Evolutionary conservation across 1,284 basidiomycete genomes (phyloP), one percentile per base, ranked within the genome.

Genomic region (Coniferiporia sulphurascens): DNA sequence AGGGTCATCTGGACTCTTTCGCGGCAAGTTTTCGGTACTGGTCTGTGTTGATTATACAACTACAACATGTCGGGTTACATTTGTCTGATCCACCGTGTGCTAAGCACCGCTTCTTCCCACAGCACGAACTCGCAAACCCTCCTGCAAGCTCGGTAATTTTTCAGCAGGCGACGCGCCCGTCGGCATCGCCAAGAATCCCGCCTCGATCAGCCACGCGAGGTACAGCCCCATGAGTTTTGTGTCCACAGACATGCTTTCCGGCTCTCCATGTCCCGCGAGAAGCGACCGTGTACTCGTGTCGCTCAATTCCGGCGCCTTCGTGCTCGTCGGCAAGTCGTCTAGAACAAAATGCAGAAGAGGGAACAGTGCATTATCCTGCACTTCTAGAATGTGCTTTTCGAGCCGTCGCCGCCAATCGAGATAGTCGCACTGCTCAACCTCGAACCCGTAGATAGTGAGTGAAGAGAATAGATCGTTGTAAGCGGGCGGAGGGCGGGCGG

Each of bases 281-380:
- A 98, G 73, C 4, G 80, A 77, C 50, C 77, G 74, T 10, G 95
- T 95, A 71, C 97, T 96, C 15, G 78, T 71, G 71, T 98, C 94
- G 70, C 97, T 92, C 48, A 99, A 77, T 68, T 93, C 91, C 2
- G 97, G 92, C 1, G 93, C 87, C 76, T 97, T 98, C 53, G 96
- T 99, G 70, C 89, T 93, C 21, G 95, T 97, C 3, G 97, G 97
- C 45, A 99, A 78, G 73, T 99, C 97, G 71, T 98, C 96, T 19
- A 99, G 78, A 19, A 98, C 97, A 68, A 98, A 98, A 75, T 99
- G 95, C 22, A 99, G 81, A 10, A 99, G 78, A 2, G 97, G 97
- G 84, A 98, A 99, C 46, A 99, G 80, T 1, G 97, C 97, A 66
- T 99, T 99, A 74, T 98, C 95, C 75, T 95, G 89, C 19, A 83